phyloP scores from a whole-genome alignment of 164 flowering plant species.

The Magnolia changhungtana region DNA sequence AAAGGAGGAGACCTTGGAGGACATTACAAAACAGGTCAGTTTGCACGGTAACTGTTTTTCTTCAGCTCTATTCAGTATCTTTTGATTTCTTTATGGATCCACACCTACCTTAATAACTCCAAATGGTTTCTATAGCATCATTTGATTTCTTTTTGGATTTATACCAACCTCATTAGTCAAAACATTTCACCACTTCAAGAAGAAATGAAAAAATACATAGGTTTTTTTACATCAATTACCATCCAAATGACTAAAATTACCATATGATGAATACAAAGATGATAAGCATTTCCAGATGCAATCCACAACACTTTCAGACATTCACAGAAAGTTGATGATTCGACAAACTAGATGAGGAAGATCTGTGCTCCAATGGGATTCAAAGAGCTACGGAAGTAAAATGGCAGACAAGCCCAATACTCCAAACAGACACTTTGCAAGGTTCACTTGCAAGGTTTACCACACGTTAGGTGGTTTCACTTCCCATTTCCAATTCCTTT shows the following conservation, averaged over 20 bases:
- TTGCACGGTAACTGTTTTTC: no score
- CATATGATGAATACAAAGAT: neutral
- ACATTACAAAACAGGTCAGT: no score
- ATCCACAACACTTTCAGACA: neutral
- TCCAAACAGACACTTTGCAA: neutral
- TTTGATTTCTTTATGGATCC: no score
- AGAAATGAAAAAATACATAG: neutral
- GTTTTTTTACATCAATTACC: neutral
- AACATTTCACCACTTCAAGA: neutral
- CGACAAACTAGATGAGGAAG: neutral
- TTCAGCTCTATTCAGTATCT: no score
- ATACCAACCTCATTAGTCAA: neutral
- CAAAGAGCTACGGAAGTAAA: neutral
- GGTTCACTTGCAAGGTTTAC: neutral
- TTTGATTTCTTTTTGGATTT: no score
- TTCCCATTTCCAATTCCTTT: constrained; percentile 76
- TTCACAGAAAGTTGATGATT: neutral
- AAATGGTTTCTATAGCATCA: no score
- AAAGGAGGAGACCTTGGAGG: no score
- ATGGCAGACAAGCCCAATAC: neutral
- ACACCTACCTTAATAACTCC: no score
- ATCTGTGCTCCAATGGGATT: neutral
- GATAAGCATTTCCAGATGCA: neutral
- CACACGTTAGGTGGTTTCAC: constrained; percentile 19
- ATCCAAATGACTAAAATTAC: neutral